Percentiles rank a stretch among this genome's conserved stretches.
Conservation (phyloP, 2,329 filamentous ascomycete genomes). For the Neonectria punicea region DNA sequence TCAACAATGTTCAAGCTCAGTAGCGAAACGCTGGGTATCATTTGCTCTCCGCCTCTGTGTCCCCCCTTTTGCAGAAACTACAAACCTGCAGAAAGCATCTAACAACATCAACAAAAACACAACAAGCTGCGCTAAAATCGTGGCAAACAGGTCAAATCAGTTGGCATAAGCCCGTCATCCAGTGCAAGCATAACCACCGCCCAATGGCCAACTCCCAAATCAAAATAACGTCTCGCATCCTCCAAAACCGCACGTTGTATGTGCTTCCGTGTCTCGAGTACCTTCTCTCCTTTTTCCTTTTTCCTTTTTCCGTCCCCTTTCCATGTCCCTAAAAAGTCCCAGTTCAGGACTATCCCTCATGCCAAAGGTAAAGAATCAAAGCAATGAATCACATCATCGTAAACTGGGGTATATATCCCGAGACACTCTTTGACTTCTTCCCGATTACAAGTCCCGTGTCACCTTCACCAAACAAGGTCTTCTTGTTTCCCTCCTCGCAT, state of each 20-base stretch:
- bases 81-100: conserved; percentile 29
- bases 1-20: neutral
- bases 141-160: conserved; percentile 25
- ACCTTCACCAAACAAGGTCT: neutral
- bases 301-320: conserved; percentile 17
- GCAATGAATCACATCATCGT: conserved; percentile 34
- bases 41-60: conserved; percentile 36
- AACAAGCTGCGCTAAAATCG: conserved; percentile 23
- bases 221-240: conserved; percentile 7
- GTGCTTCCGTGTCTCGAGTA: neutral
- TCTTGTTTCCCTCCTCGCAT: conserved; percentile 1
- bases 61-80: conserved; percentile 24
- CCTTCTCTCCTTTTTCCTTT: conserved; percentile 12
- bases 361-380: conserved; percentile 12
- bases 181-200: conserved; percentile 5
- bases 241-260: neutral
- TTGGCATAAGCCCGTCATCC: conserved; percentile 23
- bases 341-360: conserved; percentile 19
- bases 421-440: conserved; percentile 25
- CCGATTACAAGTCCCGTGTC: conserved; percentile 28
- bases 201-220: conserved; percentile 19
- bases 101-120: conserved; percentile 24
- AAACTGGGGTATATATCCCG: conserved; percentile 45
- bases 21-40: conserved; percentile 44
- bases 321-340: conserved; percentile 19